Percentiles rank a stretch among this genome's conserved stretches.
phyloP scores from a whole-genome alignment of 345 rosid genomes.

The Moringa oleifera region DNA sequence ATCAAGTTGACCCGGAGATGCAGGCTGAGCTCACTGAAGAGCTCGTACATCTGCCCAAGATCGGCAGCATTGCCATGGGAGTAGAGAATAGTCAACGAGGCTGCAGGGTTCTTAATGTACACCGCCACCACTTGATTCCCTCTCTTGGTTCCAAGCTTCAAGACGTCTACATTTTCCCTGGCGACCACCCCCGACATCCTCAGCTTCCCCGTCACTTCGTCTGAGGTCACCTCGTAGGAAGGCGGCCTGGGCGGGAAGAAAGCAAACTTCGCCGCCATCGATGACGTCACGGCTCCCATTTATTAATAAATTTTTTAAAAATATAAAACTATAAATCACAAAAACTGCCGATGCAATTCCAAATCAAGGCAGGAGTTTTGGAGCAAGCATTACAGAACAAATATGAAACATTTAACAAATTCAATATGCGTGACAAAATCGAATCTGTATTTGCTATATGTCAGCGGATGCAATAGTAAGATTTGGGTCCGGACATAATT shows the following conservation, averaged over 20 bases:
- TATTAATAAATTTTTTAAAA: not conserved
- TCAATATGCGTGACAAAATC: not conserved
- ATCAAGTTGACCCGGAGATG: slow-evolving; percentile 83
- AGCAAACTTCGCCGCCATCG: slow-evolving; percentile 92
- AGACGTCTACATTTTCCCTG: slow-evolving; percentile 64
- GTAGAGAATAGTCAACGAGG: slow-evolving; percentile 70
- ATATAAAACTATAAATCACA: not conserved
- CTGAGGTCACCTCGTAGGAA: slow-evolving; percentile 54
- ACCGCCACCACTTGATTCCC: slow-evolving; percentile 82
- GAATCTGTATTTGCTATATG: not conserved
- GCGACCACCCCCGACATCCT: slow-evolving; percentile 43
- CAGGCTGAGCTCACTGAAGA: slow-evolving; percentile 64
- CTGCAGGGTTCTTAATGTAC: slow-evolving; percentile 68
- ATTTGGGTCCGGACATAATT: not conserved
- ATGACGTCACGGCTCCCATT: slow-evolving; percentile 93
- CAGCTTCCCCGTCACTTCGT: slow-evolving; percentile 44
- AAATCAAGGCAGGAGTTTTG: not conserved
- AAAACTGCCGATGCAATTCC: not conserved
- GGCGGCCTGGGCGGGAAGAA: slow-evolving; percentile 94
- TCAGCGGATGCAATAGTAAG: not conserved
- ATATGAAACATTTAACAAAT: not conserved
- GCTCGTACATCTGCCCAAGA: slow-evolving; percentile 86
- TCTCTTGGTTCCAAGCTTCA: slow-evolving; percentile 65
- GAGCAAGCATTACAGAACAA: not conserved
- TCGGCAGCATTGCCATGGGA: slow-evolving; percentile 98